Evolutionary conservation across 257 asterid species (phyloP).

Genomic region (Nicotiana undulata): DNA sequence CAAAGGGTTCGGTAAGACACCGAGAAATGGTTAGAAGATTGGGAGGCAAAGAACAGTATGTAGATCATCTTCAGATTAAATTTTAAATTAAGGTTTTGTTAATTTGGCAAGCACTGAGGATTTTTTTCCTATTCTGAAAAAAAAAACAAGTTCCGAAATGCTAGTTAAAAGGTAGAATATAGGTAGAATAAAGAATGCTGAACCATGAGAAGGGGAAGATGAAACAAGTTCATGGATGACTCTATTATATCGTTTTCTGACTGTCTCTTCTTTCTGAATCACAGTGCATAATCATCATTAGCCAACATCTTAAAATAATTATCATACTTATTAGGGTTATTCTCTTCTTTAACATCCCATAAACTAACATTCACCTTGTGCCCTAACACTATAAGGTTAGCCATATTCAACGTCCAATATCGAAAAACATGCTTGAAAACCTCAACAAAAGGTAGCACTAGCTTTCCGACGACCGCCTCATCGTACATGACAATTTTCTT

Average conservation of each 20-base stretch:
- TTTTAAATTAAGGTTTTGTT: neutral
- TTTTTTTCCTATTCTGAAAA: no score
- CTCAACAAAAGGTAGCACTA: slow-evolving; percentile 23
- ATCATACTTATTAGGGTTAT: slow-evolving; percentile 21
- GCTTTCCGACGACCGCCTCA: slow-evolving; percentile 20
- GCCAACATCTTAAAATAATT: slow-evolving; percentile 25
- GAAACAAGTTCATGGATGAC: neutral
- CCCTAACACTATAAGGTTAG: slow-evolving; percentile 26
- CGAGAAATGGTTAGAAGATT: slow-evolving; percentile 48
- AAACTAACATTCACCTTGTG: slow-evolving; percentile 21
- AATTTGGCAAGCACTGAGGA: neutral
- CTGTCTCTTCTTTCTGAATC: neutral
- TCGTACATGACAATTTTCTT: slow-evolving; percentile 25
- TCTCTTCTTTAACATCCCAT: slow-evolving; percentile 46
- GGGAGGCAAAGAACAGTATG: slow-evolving; percentile 78
- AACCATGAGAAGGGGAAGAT: neutral
- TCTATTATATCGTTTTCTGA: neutral
- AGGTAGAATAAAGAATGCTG: neutral
- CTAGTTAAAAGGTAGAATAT: no score
- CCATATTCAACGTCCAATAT: slow-evolving; percentile 44
- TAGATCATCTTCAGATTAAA: neutral
- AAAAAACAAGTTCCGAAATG: neutral
- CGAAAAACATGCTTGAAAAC: slow-evolving; percentile 37
- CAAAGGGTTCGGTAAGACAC: slow-evolving; percentile 70
- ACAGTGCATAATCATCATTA: slow-evolving; percentile 16